These are phyloP conservation scores for Penicillium sp. DNA, from an alignment of 2,329 filamentous ascomycete species.

Conservation along the genomic window DNA sequence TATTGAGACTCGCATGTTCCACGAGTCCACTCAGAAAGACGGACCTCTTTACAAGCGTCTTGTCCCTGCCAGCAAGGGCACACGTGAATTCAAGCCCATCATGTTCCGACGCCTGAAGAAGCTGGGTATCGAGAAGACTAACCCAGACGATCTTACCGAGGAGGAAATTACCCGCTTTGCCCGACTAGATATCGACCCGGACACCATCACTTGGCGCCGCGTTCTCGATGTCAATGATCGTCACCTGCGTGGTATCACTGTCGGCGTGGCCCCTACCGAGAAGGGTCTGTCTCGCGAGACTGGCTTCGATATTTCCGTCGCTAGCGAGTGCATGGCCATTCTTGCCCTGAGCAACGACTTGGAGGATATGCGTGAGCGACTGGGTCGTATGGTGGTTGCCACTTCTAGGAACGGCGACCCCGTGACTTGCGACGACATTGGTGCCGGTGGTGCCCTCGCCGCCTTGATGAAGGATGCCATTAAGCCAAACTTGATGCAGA, in stretches of 20 bases:
- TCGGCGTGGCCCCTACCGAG: slow-evolving; percentile 86
- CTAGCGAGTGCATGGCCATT: slow-evolving; percentile 97
- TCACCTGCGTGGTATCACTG: slow-evolving; percentile 82
- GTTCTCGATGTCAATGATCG: slow-evolving; percentile 97
- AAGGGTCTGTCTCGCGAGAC: slow-evolving; percentile 86
- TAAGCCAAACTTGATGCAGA: slow-evolving; percentile 99
- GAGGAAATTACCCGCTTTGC: slow-evolving; percentile 88
- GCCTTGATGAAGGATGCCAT: slow-evolving; percentile 97
- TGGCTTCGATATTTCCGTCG: slow-evolving; percentile 96
- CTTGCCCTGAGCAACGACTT: slow-evolving; percentile 88
- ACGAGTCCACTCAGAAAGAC: slow-evolving; percentile 93
- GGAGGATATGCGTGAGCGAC: slow-evolving; percentile 83
- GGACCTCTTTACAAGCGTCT: slow-evolving; percentile 81
- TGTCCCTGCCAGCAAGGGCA: slow-evolving; percentile 86
- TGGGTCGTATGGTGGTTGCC: slow-evolving; percentile 94
- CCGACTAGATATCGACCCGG: slow-evolving; percentile 92
- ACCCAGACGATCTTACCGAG: slow-evolving; percentile 84
- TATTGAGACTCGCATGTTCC: slow-evolving; percentile 97
- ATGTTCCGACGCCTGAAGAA: slow-evolving; percentile 95
- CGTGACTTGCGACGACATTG: slow-evolving; percentile 93
- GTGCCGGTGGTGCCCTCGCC: slow-evolving; percentile 85
- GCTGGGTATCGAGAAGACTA: slow-evolving; percentile 91
- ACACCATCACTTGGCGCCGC: slow-evolving; percentile 95
- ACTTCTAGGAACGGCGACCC: slow-evolving; percentile 82
- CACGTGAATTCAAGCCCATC: slow-evolving; percentile 79